Evolutionary conservation across 2,329 filamentous ascomycete species (phyloP), one percentile per base, ranked within the genome.

Genomic region (Colletotrichum karsti): DNA sequence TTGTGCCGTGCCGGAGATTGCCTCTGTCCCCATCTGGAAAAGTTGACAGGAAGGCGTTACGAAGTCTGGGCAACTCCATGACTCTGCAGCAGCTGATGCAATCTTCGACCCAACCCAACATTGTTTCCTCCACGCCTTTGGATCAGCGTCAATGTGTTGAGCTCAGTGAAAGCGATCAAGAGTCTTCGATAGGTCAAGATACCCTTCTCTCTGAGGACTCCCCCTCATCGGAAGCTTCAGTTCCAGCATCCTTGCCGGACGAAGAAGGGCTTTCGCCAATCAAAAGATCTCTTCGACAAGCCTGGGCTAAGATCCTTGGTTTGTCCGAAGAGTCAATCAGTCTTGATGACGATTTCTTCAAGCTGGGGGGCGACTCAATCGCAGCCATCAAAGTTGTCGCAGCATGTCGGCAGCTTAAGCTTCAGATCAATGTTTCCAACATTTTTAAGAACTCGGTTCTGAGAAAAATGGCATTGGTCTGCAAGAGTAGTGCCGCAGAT

Each of bases 281-380:
- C 4, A 62, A 61, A 15, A 4, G 7, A 2, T 12, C 33, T 3
- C 62, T 69, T 2, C 37, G 61, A 15, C 37, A 33, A 5, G 57
- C 73, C 5, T 73, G 71, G 71, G 51, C 58, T 3, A 24, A 20
- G 15, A 55, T 73, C 13, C 48, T 73, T n/a, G 48, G 53, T 15
- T 5, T 70, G 6, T 9, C 39, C 2, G 59, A 50, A 13, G 24
- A 67, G 1, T 44, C 41, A 0, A 80, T 84, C 15, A 76, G 78
- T 4, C 61, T 76, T 5, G 67, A 69, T n/a, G 70, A 74, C 54
- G 71, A 70, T 46, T 77, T 77, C 53, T 71, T 77, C 10, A 56
- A 60, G 2, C 63, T 74, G 0, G 74, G 72, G 1, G 70, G 74
- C 3, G 72, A 76, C 50, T 77, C 75, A 0, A 65, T 76, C n/a